Evolutionary conservation across 2,329 filamentous ascomycete genomes (phyloP), one percentile per base, ranked within the genome.

Genomic region (Trichoderma sp.): DNA sequence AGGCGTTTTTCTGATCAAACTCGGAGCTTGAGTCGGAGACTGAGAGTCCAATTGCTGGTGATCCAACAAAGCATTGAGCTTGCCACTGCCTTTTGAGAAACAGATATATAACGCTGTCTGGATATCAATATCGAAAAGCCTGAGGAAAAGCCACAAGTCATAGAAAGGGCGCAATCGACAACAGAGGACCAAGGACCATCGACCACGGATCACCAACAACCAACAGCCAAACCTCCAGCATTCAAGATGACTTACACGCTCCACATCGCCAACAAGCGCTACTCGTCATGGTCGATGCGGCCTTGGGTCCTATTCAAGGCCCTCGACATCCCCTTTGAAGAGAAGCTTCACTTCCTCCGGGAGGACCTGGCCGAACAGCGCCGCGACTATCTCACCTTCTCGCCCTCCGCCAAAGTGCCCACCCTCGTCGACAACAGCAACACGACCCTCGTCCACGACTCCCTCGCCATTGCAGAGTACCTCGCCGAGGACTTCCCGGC

Each of bases 381-480:
- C 70, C 79, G 77, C 50, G 78, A 75, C 7, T 85, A 80, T 73
- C 74, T 74, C 68, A 71, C 74, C 28, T 84, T 82, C 76, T 86
- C 80, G 36, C 84, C 80, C 61, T 76, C 75, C 4, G 83, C 78
- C 71, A 84, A 83, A 58, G 83, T 85, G 9, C 83, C 84, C 2
- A 81, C 81, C 71, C 76, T 85, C 12, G 76, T 81, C 30, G 79
- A 82, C 67, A 73, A 61, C 17, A 75, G 76, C 12, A 64, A 64
- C 0, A 71, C 74, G 12, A 77, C 82, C 36, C 72, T 81, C 7
- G 75, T 86, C 64, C 83, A 81, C 77, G 85, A 87, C 73, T 86
- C 85, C 0, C 79, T 86, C 15, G 81, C 85, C 70, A 86, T 87
- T 62, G 78, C 78, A 77, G 84, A 86, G 70, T 84, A 83, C 74